Base-by-base conservation (phyloP, 129 eudicot genomes). In the Flaveria sonorensis region DNA sequence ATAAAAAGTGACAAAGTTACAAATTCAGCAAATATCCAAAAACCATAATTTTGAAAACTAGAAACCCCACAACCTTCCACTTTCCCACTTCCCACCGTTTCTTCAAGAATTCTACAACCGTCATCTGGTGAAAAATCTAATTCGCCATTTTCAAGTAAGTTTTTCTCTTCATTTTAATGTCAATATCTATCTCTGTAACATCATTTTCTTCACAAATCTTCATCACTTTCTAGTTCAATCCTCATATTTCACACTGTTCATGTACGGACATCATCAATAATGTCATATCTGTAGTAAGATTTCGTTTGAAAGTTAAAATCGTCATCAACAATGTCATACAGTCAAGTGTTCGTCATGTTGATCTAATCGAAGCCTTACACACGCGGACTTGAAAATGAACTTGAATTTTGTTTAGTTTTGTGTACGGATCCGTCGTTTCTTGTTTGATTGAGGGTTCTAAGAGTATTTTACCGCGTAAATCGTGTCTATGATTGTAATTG, bases 321-420 rank as follows among this genome's bases (percentile, higher is more conserved):
- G 19, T 71, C 19, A 45, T 15, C 10, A 10, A 39, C 19, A 12
- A 56, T 73, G 55, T 20, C 15, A 52, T 73, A 23, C 13, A 14
- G 24, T 53, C 32, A 1, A 5, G 8, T 24, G 46, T 74, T 2
- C 70, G 46, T 19, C 70, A 60, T 74, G 71, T 23, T 14, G 19
- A 3, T 18, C 19, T 1, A 51, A 51, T 51, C 1, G 6, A 15
- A 51, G 20, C 57, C 4, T 48, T 61, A n/a, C 55, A 16, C 56
- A 46, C 50, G 6, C 79, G 72, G 72, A 75, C 39, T 64, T 48
- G 15, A 52, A 66, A 66, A 51, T 32, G 7, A 46, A 48, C 4
- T 66, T 12, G 51, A 62, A 66, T 18, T 21, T 8, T 14, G 56
- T 67, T 77, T 52, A 9, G n/a, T 66, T 14, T 76, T 76, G 9